Evolutionary conservation across 164 flowering plant genomes (phyloP).

Genomic region (Euptelea pleiosperma): DNA sequence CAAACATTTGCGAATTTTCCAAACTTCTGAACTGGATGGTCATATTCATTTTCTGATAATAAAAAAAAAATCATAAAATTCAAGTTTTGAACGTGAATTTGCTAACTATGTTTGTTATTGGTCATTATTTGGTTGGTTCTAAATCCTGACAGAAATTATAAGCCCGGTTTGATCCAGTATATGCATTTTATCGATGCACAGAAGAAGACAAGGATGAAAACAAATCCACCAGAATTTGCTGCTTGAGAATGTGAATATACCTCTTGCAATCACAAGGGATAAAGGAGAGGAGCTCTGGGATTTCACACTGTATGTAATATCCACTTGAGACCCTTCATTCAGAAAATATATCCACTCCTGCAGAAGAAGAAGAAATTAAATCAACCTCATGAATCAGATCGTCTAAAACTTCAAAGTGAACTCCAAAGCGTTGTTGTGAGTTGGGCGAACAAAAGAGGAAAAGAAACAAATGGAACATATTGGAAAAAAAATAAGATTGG

Average conservation of each 20-base stretch:
- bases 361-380: constrained; percentile 11
- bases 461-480: not conserved
- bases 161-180: no score
- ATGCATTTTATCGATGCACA: no score
- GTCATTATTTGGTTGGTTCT: no score
- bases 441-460: not conserved
- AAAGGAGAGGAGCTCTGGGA: constrained; percentile 34
- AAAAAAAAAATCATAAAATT: no score
- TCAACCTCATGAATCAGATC: constrained; percentile 2
- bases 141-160: no score
- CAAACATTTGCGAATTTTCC: no score
- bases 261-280: constrained; percentile 55
- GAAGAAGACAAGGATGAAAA: not conserved
- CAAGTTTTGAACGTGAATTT: no score
- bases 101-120: no score
- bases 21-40: no score
- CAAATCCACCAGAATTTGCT: not conserved
- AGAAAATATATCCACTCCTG: constrained; percentile 64
- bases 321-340: constrained; percentile 48
- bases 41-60: no score
- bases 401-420: not conserved
- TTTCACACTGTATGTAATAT: constrained; percentile 44
- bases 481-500: no score
- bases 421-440: not conserved
- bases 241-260: constrained; percentile 22